Conservation (phyloP, 1,139 yeast genomes). For the Wickerhamomyces sp. region DNA sequence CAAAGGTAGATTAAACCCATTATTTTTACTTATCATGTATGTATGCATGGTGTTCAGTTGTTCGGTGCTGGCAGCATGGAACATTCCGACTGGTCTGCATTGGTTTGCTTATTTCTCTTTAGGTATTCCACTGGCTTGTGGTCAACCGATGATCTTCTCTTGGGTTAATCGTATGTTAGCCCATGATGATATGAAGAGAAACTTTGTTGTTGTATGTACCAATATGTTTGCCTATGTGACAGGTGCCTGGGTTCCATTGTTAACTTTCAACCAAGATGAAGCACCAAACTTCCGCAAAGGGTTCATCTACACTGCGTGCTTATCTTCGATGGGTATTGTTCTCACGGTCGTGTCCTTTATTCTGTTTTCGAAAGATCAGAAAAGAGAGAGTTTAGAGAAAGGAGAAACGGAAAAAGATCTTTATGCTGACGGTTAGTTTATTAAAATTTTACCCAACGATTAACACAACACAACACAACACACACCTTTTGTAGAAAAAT, state of each 20-base stretch:
- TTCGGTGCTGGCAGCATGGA: slow-evolving; percentile 12
- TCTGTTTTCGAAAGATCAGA: neutral
- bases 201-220: slow-evolving; percentile 3
- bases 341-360: neutral
- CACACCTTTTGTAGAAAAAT: too few species aligned
- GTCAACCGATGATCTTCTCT: slow-evolving; percentile 1
- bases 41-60: slow-evolving; percentile 6
- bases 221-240: slow-evolving; percentile 2
- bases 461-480: too few species aligned
- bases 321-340: neutral
- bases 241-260: slow-evolving; percentile 1
- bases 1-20: slow-evolving; percentile 5
- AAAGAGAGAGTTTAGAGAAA: neutral
- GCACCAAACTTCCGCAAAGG: neutral
- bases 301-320: slow-evolving; percentile 1
- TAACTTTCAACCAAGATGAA: neutral
- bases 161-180: slow-evolving; percentile 2
- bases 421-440: neutral
- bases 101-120: slow-evolving; percentile 18
- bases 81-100: slow-evolving; percentile 16
- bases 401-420: neutral
- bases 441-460: neutral
- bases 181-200: slow-evolving; percentile 4
- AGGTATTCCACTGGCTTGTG: slow-evolving; percentile 8
- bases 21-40: slow-evolving; percentile 9